Conservation (phyloP, 306 rosid species). For the Trichosanthes truncata region DNA sequence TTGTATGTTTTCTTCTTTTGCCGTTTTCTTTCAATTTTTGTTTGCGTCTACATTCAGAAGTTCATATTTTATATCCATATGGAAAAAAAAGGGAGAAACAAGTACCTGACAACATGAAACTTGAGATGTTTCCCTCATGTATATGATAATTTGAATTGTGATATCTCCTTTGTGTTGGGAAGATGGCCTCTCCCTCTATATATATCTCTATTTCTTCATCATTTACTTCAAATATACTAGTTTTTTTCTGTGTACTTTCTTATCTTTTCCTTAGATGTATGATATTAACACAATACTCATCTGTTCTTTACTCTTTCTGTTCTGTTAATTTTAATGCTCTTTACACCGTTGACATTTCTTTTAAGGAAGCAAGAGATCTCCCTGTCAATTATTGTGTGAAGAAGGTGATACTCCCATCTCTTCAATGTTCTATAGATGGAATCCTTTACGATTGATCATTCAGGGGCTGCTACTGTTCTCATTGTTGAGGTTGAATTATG, state of each 20-base stretch:
- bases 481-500: slow-evolving; percentile 31
- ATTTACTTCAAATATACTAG: background rate
- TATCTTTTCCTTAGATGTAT: background rate
- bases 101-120: background rate
- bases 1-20: background rate
- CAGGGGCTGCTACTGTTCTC: slow-evolving; percentile 41
- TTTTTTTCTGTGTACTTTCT: background rate
- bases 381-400: slow-evolving; percentile 18
- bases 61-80: background rate
- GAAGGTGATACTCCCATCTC: slow-evolving; percentile 34
- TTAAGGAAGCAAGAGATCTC: slow-evolving; percentile 3
- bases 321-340: background rate
- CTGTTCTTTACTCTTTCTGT: background rate
- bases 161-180: background rate
- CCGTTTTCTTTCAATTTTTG: background rate
- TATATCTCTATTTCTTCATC: background rate
- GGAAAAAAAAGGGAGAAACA: background rate
- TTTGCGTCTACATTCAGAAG: background rate
- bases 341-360: background rate
- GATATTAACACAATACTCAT: background rate
- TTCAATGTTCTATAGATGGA: slow-evolving; percentile 20
- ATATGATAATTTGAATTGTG: background rate
- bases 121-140: slow-evolving; percentile 1
- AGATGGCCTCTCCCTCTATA: background rate
- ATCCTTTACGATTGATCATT: slow-evolving; percentile 32